Conservation (phyloP, 2,329 filamentous ascomycete species). For the Ophiostoma sp. region DNA sequence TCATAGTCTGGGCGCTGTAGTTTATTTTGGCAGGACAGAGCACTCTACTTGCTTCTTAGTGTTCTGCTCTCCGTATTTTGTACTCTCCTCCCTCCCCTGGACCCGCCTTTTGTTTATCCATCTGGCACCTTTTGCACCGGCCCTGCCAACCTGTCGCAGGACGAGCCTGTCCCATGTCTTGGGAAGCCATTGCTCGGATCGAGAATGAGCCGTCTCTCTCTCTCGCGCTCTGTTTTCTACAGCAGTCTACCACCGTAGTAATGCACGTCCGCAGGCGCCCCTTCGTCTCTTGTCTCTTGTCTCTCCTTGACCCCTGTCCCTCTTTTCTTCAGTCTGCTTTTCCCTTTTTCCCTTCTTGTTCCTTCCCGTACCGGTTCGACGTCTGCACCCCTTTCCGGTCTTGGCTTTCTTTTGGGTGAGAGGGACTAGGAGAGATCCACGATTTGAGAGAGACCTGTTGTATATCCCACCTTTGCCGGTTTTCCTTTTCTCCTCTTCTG, state of each 20-base stretch:
- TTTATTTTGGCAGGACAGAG: not conserved
- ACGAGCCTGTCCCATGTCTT: not conserved
- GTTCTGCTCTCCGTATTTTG: no score
- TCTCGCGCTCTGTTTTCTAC: not conserved
- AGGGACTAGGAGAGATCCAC: not conserved
- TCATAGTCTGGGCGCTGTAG: not conserved
- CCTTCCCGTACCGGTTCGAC: conserved; percentile 9
- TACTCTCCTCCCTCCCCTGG: not conserved
- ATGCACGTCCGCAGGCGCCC: not conserved
- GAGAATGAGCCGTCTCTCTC: conserved; percentile 4
- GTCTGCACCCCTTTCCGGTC: not conserved
- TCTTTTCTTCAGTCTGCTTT: not conserved
- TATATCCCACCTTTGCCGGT: not conserved
- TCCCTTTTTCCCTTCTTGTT: not conserved
- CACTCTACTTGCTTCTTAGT: not conserved
- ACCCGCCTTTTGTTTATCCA: conserved; percentile 15
- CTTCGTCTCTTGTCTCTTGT: conserved; percentile 14
- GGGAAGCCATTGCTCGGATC: conserved; percentile 15
- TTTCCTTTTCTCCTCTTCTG: not conserved
- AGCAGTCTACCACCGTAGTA: not conserved
- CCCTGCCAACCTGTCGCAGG: conserved; percentile 12
- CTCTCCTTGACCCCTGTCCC: not conserved
- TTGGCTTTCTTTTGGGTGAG: not conserved
- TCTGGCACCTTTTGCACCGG: not conserved
- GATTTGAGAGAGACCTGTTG: not conserved